Evolutionary conservation across 108 stramenopile genomes (phyloP).

Genomic region (Pelagomonas calceolata): DNA sequence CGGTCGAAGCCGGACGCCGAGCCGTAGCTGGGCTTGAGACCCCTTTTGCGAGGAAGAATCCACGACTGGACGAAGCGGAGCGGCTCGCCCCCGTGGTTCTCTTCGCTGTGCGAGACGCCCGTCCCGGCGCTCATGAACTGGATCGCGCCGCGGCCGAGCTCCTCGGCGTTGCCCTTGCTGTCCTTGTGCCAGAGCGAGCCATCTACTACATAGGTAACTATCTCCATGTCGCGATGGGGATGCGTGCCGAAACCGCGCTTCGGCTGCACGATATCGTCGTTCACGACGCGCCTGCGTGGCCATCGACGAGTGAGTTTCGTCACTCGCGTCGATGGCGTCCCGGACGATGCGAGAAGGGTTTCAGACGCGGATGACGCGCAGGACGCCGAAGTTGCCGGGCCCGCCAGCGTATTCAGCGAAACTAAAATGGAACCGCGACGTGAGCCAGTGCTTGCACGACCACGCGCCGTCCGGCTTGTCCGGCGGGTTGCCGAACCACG

Average conservation of each 20-base stretch:
- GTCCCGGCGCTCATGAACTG: slow-evolving; percentile 72
- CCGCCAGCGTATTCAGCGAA: slow-evolving; percentile 65
- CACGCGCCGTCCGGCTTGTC: slow-evolving; percentile 33
- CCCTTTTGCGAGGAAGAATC: slow-evolving; percentile 44
- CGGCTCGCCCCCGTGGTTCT: slow-evolving; percentile 45
- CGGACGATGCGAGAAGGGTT: too few species aligned
- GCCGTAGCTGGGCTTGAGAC: slow-evolving; percentile 57
- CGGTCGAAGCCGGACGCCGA: slow-evolving; percentile 24
- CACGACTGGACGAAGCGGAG: slow-evolving; percentile 72
- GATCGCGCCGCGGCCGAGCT: slow-evolving; percentile 51
- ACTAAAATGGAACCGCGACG: slow-evolving; percentile 65
- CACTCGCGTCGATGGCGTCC: too few species aligned
- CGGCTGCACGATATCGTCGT: slow-evolving; percentile 70
- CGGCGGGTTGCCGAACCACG: slow-evolving; percentile 53
- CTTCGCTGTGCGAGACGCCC: slow-evolving; percentile 60
- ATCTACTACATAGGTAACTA: slow-evolving; percentile 61
- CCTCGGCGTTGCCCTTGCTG: slow-evolving; percentile 58
- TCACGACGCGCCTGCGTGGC: too few species aligned
- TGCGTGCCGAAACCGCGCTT: slow-evolving; percentile 61
- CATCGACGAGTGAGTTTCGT: too few species aligned
- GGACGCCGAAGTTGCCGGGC: slow-evolving; percentile 54
- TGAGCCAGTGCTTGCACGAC: slow-evolving; percentile 65
- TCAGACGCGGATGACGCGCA: too few species aligned
- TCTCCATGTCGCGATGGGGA: slow-evolving; percentile 61
- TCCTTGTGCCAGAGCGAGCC: slow-evolving; percentile 63